Percentiles rank a stretch among this genome's conserved stretches.
Conservation (phyloP, 495 filamentous ascomycete species). For the Patellaria atrata region DNA sequence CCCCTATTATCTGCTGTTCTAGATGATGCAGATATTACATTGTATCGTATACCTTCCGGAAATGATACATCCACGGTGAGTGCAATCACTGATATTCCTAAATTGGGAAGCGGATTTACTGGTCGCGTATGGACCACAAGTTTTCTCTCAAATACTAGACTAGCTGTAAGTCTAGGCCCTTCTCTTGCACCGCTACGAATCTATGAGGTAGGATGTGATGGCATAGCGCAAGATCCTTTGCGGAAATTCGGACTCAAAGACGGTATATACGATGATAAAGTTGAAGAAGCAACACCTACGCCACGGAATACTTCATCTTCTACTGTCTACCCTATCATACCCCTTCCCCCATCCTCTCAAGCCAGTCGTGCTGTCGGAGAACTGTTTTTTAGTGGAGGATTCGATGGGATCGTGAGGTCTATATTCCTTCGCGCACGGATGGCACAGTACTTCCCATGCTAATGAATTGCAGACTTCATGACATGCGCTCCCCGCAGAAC, state of each 20-base stretch:
- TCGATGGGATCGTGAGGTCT: constrained; percentile 41
- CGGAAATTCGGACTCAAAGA: constrained; percentile 28
- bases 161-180: constrained; percentile 39
- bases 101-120: constrained; percentile 13
- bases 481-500: constrained; percentile 40
- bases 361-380: constrained; percentile 28
- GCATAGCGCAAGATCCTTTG: constrained; percentile 26
- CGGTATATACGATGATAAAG: constrained; percentile 9
- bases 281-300: constrained; percentile 7
- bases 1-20: constrained; percentile 21
- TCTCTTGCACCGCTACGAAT: constrained; percentile 34
- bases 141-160: constrained; percentile 34
- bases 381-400: constrained; percentile 47
- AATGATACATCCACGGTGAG: constrained; percentile 26
- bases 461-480: constrained; percentile 41
- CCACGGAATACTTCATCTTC: constrained; percentile 9
- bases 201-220: constrained; percentile 32
- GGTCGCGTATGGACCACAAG: constrained; percentile 36
- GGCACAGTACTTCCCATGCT: constrained; percentile 1
- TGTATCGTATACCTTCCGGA: constrained; percentile 29
- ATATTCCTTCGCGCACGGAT: constrained; percentile 1
- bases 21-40: constrained; percentile 17
- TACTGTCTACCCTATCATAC: constrained; percentile 38
- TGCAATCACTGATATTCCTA: constrained; percentile 22
- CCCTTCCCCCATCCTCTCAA: constrained; percentile 29